Base-by-base conservation (phyloP, 371 early-diverging fungal genomes). In the Zychaea mexicana region DNA sequence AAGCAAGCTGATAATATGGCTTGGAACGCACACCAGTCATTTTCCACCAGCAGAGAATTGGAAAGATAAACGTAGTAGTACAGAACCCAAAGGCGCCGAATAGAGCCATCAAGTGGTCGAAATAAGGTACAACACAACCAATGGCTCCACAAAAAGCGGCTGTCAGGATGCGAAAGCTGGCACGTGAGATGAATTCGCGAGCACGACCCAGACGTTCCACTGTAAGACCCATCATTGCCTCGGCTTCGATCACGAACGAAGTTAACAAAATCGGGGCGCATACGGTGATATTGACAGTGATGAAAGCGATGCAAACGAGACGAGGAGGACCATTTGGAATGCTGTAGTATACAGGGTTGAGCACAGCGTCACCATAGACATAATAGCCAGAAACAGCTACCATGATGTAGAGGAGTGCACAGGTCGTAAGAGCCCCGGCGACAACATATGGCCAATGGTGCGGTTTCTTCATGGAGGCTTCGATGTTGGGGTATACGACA, bases 211-310 rank as follows among this genome's bases (percentile, higher is more conserved):
- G 72, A 12, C 70, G 83, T 2, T 84, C 79, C n/a, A 75, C 77
- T 5, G 55, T 55, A 26, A 90, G 69, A 33, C 83, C 74, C 47
- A 87, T 57, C 67, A 84, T 86, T n/a, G 78, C 67, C 68, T 91
- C 92, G 30, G 86, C 69, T 62, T 92, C 90, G 15, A 88, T 73
- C 22, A 91, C 84, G 67, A 96, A 90, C 1, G 93, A 88, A 3
- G 93, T 92, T 52, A 93, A 60, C 55, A 92, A 75, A 22, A 94
- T 83, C 9, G 96, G 96, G 21, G 90, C 85, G 9, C 94, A 92
- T 15, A 91, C 70, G 7, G 93, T 65, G 7, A 94, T 93, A 60
- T 94, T 94, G 19, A 89, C 72, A 0, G 93, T 91, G 65, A 94
- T 89, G 64, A 94, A 78, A 31, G 85, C 83, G 52, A 90, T 86